Evolutionary conservation across 345 rosid species (phyloP).

Genomic region (Rhodamnia rubescens): DNA sequence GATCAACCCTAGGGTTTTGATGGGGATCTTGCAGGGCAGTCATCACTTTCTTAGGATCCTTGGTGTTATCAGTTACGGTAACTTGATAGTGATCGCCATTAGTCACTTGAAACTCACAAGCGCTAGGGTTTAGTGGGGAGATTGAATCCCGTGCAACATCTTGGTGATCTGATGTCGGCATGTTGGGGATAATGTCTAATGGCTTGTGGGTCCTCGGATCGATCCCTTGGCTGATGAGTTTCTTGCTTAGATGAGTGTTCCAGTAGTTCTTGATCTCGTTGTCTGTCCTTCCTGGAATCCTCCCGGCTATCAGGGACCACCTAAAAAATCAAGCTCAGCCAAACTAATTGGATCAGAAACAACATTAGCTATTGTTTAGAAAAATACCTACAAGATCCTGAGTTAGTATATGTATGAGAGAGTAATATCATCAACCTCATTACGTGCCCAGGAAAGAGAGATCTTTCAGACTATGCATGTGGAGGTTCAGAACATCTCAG

Average conservation of each 20-base stretch:
- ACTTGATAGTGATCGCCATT: not conserved
- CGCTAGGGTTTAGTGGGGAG: constrained; percentile 5
- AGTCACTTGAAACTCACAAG: not conserved
- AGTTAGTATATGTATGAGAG: not conserved
- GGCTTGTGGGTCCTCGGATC: constrained; percentile 81
- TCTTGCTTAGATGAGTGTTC: constrained; percentile 74
- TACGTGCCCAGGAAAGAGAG: not conserved
- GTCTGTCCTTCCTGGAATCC: constrained; percentile 79
- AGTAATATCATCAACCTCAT: not conserved
- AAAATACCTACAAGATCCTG: not conserved
- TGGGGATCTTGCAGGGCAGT: not conserved
- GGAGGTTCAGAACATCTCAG: not conserved
- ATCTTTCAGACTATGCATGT: not conserved
- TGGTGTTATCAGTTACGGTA: not conserved
- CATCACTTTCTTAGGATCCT: not conserved
- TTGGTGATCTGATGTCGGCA: not conserved
- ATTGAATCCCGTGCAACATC: not conserved
- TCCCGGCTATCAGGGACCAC: constrained; percentile 89
- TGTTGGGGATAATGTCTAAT: constrained; percentile 3
- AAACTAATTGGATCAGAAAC: not conserved
- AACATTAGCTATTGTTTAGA: not conserved
- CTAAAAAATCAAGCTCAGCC: constrained; percentile 9
- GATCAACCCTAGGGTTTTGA: not conserved
- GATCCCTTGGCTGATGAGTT: constrained; percentile 64
- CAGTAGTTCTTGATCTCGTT: constrained; percentile 85